These are phyloP conservation scores for Orbilia blumenaviensis DNA, from an alignment of 2,329 filamentous ascomycete genomes.

Conservation along the genomic window DNA sequence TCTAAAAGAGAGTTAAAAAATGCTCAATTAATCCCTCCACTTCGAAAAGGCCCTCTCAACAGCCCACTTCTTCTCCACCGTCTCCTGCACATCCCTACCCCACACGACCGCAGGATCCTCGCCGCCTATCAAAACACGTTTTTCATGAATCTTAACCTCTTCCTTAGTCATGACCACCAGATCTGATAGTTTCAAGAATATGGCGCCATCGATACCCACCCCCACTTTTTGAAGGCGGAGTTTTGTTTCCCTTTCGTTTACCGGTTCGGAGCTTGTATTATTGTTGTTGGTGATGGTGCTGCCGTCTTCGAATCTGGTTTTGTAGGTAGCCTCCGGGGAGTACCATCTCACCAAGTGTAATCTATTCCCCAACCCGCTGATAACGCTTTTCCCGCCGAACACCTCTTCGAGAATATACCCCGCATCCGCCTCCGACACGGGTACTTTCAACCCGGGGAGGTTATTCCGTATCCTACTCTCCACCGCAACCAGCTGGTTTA, in stretches of 20 bases:
- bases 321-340: conserved; percentile 58
- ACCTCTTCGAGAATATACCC: conserved; percentile 91
- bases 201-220: conserved; percentile 62
- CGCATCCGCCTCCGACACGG: conserved; percentile 80
- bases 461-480: conserved; percentile 71
- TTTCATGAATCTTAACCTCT: conserved; percentile 81
- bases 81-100: conserved; percentile 71
- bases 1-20: too few relatives aligned
- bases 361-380: conserved; percentile 82
- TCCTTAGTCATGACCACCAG: conserved; percentile 94
- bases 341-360: conserved; percentile 83
- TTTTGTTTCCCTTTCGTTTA: conserved; percentile 70
- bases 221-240: conserved; percentile 79
- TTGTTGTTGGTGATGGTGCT: conserved; percentile 66
- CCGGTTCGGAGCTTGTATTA: conserved; percentile 65
- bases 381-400: conserved; percentile 80
- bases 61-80: conserved; percentile 75
- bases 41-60: conserved; percentile 64
- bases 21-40: conserved; percentile 34
- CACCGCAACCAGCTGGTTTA: conserved; percentile 76
- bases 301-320: conserved; percentile 66
- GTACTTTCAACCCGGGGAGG: conserved; percentile 79
- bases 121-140: conserved; percentile 75
- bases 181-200: conserved; percentile 62
- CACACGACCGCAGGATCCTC: conserved; percentile 78